Conservation (phyloP, 805 yeast species). For the Yueomyces sinensis region DNA sequence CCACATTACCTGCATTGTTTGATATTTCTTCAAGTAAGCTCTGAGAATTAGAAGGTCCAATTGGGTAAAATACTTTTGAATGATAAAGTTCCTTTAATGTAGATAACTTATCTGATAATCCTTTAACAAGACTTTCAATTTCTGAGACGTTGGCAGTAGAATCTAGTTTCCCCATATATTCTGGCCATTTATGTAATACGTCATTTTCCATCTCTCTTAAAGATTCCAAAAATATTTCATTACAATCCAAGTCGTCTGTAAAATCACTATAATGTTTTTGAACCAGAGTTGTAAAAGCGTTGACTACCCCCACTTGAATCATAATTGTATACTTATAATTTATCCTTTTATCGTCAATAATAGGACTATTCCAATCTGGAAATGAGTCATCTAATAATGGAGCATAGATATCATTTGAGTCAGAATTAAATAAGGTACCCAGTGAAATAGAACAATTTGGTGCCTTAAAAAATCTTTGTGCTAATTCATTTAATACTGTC, state of each 20-base stretch:
- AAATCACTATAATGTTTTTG: slow-evolving; percentile 66
- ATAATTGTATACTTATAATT: slow-evolving; percentile 59
- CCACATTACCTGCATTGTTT: slow-evolving; percentile 7
- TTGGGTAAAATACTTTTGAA: slow-evolving; percentile 56
- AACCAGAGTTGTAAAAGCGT: slow-evolving; percentile 58
- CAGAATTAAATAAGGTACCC: slow-evolving; percentile 4
- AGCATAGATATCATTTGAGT: slow-evolving; percentile 7
- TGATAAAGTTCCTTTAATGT: slow-evolving; percentile 57
- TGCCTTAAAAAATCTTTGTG: slow-evolving; percentile 47
- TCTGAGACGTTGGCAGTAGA: slow-evolving; percentile 6
- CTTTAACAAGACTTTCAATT: slow-evolving; percentile 17
- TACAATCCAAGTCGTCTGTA: slow-evolving; percentile 49
- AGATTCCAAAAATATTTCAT: slow-evolving; percentile 47
- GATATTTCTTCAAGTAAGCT: slow-evolving; percentile 11
- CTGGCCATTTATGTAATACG: slow-evolving; percentile 38
- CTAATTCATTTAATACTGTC: slow-evolving; percentile 37
- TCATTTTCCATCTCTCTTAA: slow-evolving; percentile 58
- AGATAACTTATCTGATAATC: slow-evolving; percentile 36
- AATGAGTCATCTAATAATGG: slow-evolving; percentile 26
- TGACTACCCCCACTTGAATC: slow-evolving; percentile 72
- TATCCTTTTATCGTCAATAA: slow-evolving; percentile 32
- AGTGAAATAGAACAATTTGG: slow-evolving; percentile 41
- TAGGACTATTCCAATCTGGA: slow-evolving; percentile 46
- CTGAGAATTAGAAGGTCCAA: slow-evolving; percentile 14
- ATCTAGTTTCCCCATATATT: slow-evolving; percentile 12